A percentile compares a stretch with the other conserved stretches of the same genome.
phyloP scores from a whole-genome alignment of 2,329 filamentous ascomycete genomes.

The Aspergillus hortae region DNA sequence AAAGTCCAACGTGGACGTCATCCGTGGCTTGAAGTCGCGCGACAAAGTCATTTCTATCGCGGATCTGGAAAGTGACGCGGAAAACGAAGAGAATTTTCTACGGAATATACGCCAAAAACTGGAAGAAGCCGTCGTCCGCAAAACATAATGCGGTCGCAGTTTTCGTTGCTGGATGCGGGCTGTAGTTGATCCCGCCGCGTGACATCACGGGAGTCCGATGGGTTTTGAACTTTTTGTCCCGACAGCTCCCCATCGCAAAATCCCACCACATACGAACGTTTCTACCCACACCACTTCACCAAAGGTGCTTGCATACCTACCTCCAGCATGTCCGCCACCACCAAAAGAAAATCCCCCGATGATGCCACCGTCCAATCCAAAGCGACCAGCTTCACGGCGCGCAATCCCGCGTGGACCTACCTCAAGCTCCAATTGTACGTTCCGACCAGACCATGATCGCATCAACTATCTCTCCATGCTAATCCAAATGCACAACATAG shows the following conservation, averaged over 20 bases:
- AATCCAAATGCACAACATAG: slow-evolving; percentile 10
- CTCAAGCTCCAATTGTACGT: slow-evolving; percentile 41
- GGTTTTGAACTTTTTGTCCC: slow-evolving; percentile 5
- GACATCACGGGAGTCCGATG: slow-evolving; percentile 18
- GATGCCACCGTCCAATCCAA: slow-evolving; percentile 9
- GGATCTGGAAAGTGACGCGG: slow-evolving; percentile 24
- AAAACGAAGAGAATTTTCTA: slow-evolving; percentile 30
- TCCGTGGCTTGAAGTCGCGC: slow-evolving; percentile 60
- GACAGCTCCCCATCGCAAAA: not conserved
- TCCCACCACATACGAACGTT: no score
- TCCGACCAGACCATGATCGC: no score
- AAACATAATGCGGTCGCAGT: not conserved
- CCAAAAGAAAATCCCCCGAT: slow-evolving; percentile 25
- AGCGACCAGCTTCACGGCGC: slow-evolving; percentile 34
- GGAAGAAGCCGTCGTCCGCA: slow-evolving; percentile 14
- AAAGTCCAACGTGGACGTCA: slow-evolving; percentile 62
- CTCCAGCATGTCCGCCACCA: not conserved
- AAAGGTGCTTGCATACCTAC: not conserved
- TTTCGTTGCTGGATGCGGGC: not conserved
- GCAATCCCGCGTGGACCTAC: slow-evolving; percentile 43
- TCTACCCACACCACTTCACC: not conserved
- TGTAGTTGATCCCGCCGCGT: slow-evolving; percentile 7
- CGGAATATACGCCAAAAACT: slow-evolving; percentile 16
- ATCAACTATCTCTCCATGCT: no score
- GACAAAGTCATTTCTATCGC: slow-evolving; percentile 56